A percentile compares a stretch with the other conserved stretches of the same genome.
These are phyloP conservation scores for Taphrina wiesneri DNA, from an alignment of 1,139 yeast species.

Conservation along the genomic window DNA sequence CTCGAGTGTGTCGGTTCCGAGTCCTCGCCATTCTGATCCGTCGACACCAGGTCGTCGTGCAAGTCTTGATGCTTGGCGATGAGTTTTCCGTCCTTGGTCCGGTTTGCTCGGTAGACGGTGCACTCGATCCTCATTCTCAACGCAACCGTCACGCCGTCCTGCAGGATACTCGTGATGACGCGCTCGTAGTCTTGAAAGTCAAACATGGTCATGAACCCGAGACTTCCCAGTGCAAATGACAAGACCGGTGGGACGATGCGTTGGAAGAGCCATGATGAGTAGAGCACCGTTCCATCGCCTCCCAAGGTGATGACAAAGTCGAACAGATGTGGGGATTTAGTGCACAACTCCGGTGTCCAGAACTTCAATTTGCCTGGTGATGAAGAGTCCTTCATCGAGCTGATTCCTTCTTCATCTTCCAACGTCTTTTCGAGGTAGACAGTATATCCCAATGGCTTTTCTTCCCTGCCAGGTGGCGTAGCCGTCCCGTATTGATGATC, in stretches of 20 bases:
- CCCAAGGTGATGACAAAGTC: conserved; percentile 67
- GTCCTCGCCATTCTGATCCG: conserved; percentile 41
- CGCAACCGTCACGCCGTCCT: conserved; percentile 65
- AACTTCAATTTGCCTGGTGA: conserved; percentile 50
- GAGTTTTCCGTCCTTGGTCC: conserved; percentile 32
- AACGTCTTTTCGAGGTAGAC: conserved; percentile 38
- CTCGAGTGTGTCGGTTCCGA: conserved; percentile 39
- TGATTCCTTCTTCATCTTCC: conserved; percentile 27
- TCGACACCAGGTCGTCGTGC: conserved; percentile 40
- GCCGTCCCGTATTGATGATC: not conserved
- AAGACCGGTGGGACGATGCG: conserved; percentile 78
- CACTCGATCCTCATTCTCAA: conserved; percentile 78
- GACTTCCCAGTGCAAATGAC: conserved; percentile 76
- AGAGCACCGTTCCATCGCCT: conserved; percentile 87
- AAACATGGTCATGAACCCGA: conserved; percentile 81
- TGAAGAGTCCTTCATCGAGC: conserved; percentile 3
- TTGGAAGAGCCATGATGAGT: conserved; percentile 62
- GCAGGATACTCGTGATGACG: conserved; percentile 59
- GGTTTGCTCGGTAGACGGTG: conserved; percentile 56
- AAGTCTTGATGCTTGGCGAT: conserved; percentile 38
- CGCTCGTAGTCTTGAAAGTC: conserved; percentile 58
- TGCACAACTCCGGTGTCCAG: conserved; percentile 61
- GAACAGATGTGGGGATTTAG: conserved; percentile 51
- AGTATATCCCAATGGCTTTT: conserved; percentile 30
- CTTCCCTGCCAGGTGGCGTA: conserved; percentile 1